These are phyloP conservation scores for Sarocladium strictum DNA, from an alignment of 2,329 filamentous ascomycete genomes.

Conservation along the genomic window DNA sequence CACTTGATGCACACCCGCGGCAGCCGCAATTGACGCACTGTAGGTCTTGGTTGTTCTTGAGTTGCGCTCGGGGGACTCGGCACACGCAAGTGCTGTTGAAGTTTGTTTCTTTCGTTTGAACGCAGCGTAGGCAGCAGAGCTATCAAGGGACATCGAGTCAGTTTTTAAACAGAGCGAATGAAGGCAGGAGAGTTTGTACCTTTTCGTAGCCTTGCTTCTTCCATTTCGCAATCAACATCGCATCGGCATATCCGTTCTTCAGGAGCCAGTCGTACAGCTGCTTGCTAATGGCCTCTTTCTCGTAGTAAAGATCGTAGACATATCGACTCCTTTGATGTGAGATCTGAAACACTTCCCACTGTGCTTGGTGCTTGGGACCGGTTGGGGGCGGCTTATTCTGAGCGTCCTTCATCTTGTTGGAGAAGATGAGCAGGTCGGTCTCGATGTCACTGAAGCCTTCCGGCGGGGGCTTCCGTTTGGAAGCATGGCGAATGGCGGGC, in stretches of 20 bases:
- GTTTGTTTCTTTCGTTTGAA: constrained; percentile 99
- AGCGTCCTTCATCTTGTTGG: constrained; percentile 91
- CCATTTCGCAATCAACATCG: constrained; percentile 97
- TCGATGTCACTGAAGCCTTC: constrained; percentile 86
- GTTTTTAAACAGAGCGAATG: no score
- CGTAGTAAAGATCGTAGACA: constrained; percentile 96
- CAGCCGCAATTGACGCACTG: constrained; percentile 96
- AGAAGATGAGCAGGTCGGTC: constrained; percentile 77
- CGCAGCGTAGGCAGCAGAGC: constrained; percentile 91
- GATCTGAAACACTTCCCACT: constrained; percentile 98
- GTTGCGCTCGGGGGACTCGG: constrained; percentile 79
- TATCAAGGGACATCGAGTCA: constrained; percentile 25
- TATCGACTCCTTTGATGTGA: constrained; percentile 87
- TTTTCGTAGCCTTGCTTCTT: constrained; percentile 99
- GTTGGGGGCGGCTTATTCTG: constrained; percentile 81
- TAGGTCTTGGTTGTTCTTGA: constrained; percentile 86
- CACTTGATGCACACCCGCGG: constrained; percentile 79
- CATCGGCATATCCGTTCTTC: constrained; percentile 94
- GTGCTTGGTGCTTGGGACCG: constrained; percentile 78
- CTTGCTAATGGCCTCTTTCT: constrained; percentile 92
- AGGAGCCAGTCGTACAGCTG: constrained; percentile 91
- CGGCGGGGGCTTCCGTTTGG: constrained; percentile 75
- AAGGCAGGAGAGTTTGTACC: no score
- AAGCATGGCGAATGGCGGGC: constrained; percentile 71
- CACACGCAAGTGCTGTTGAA: constrained; percentile 98